Conservation (phyloP, 2,329 filamentous ascomycete species). For the Penicillium vulpinum region DNA sequence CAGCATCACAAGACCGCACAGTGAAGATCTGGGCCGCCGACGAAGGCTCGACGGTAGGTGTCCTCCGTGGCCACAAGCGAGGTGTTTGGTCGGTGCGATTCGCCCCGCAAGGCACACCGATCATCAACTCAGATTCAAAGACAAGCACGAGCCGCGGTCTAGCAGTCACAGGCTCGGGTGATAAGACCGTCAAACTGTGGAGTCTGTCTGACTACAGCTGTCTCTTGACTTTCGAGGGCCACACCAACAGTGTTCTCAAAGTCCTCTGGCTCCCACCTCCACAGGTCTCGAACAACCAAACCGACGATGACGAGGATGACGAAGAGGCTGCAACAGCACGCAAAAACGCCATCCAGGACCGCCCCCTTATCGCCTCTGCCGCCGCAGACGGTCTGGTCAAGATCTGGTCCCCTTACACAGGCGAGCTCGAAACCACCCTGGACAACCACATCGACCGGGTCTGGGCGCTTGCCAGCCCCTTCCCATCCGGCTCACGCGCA, state of each 20-base stretch:
- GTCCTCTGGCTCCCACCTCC: conserved; percentile 76
- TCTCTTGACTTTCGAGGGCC: conserved; percentile 89
- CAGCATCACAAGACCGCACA: conserved; percentile 92
- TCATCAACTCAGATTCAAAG: conserved; percentile 70
- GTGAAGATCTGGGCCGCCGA: conserved; percentile 95
- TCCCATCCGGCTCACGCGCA: conserved; percentile 35
- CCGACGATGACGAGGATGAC: conserved; percentile 36
- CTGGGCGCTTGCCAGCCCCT: conserved; percentile 78
- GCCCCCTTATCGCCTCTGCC: conserved; percentile 68
- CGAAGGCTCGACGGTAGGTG: conserved; percentile 86
- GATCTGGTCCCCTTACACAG: conserved; percentile 85
- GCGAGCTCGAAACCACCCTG: conserved; percentile 82
- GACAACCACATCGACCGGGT: conserved; percentile 97
- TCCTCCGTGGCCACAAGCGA: conserved; percentile 86
- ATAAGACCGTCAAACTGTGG: conserved; percentile 97
- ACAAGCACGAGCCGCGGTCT: conserved; percentile 74
- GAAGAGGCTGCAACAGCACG: conserved; percentile 30
- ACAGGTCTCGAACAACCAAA: conserved; percentile 34
- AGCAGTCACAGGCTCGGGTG: conserved; percentile 85
- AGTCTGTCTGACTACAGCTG: conserved; percentile 89
- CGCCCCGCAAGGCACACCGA: conserved; percentile 74
- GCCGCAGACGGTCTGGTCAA: conserved; percentile 95
- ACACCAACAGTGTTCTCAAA: conserved; percentile 93
- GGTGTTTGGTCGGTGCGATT: conserved; percentile 97
- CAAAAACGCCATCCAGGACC: conserved; percentile 34